Conservation (phyloP, 176 grass and related monocot species). For the Avena atlantica region DNA sequence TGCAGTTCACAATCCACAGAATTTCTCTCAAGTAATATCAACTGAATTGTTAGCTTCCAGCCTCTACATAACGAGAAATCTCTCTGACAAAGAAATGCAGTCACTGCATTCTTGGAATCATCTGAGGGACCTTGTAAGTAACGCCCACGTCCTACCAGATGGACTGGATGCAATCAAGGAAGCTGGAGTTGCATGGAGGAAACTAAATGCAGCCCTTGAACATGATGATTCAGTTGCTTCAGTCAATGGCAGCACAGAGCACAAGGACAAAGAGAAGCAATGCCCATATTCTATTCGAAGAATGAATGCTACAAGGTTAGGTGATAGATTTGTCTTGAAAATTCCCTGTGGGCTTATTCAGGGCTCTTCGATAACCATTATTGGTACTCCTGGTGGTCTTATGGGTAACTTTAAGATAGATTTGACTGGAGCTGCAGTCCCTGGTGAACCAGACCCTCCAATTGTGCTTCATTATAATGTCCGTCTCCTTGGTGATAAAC, state of each 20-base stretch:
- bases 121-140: constrained; percentile 68
- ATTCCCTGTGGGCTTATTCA: constrained; percentile 94
- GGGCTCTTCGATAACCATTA: constrained; percentile 91
- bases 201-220: constrained; percentile 72
- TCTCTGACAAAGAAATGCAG: constrained; percentile 63
- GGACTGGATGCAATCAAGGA: constrained; percentile 88
- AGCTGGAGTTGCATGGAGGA: constrained; percentile 84
- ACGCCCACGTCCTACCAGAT: constrained; percentile 70
- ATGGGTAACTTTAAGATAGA: constrained; percentile 88
- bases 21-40: constrained; percentile 61
- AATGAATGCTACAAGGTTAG: constrained; percentile 83
- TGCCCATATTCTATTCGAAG: constrained; percentile 93
- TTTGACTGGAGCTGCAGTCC: constrained; percentile 71
- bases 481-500: constrained; percentile 94
- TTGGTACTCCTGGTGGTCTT: constrained; percentile 88
- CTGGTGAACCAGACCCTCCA: constrained; percentile 91
- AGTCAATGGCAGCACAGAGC: constrained; percentile 51
- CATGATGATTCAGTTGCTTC: constrained; percentile 55
- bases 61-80: constrained; percentile 74
- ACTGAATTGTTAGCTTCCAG: constrained; percentile 58
- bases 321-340: constrained; percentile 72
- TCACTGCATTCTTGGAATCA: constrained; percentile 77
- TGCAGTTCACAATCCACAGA: constrained; percentile 71
- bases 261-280: constrained; percentile 84
- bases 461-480: constrained; percentile 96